Evolutionary conservation across 805 yeast species (phyloP), one percentile per base, ranked within the genome.

Genomic region (Kazachstania bromeliacearum): DNA sequence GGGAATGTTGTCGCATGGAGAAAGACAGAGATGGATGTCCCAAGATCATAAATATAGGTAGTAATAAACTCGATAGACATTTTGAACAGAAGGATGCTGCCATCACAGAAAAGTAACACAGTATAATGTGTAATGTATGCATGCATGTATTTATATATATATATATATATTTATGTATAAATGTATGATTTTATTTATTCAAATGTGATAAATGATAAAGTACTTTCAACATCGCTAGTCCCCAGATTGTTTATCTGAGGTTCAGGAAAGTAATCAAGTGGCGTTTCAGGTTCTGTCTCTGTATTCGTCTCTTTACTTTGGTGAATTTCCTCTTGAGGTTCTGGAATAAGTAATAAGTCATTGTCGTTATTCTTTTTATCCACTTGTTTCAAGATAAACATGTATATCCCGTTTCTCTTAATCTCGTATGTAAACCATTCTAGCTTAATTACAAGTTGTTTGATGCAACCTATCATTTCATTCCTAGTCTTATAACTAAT

Each of bases 1-100:
- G 73, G 44, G 95, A 85, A 53, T 88, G 97, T 57, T 88, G 85
- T 4, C 53, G 73, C 33, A 51, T 73, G 28, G 96, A 87, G 52
- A 77, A 75, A 50, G 85, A 83, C 52, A 64, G 95, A 30, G 96
- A 88, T 55, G 97, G 97, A 1, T 88, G 97, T 62, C 96, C 96
- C 1, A 71, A 79, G 47, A 75, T 88, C 36, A 56, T 80, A 13
- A 88, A 85, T 51, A 64, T 85, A 32, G 96, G 96, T 7, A 73
- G 85, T n/a, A 72, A 76, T 35, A 71, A 75, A 50, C 67, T 77
- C 4, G 94, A 82, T 46, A 63, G 68, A 58, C 73, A 73, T 47
- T 79, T 69, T 47, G 82, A 79, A 44, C 70, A 68, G 57, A 71
- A 69, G 21, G 32, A 23, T 35, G 24, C 25, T 35, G 17, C 32